Percentiles rank a stretch among this genome's conserved stretches.
phyloP scores from a whole-genome alignment of 2,329 filamentous ascomycete species.

The Cladophialophora yegresii region DNA sequence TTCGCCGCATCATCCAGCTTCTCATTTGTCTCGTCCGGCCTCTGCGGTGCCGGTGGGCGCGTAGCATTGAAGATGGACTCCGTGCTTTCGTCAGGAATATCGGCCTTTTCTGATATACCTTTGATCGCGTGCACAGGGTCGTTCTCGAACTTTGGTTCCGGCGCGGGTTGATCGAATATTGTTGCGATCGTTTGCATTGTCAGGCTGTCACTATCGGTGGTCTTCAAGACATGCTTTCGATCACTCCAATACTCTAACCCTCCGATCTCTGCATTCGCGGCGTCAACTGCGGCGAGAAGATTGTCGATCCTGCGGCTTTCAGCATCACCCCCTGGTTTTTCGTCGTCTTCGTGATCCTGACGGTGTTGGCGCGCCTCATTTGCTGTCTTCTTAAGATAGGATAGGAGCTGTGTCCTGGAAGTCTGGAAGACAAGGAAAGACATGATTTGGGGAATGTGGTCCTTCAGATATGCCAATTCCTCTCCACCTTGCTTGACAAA shows the following conservation, averaged over 20 bases:
- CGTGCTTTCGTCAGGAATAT: constrained; percentile 40
- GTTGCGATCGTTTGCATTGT: constrained; percentile 28
- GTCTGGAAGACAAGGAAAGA: constrained; percentile 83
- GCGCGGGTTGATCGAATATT: constrained; percentile 27
- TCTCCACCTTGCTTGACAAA: constrained; percentile 77
- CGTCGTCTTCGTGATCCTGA: constrained; percentile 47
- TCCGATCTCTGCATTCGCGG: constrained; percentile 77
- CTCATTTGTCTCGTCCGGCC: constrained; percentile 15
- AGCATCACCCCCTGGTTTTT: constrained; percentile 49
- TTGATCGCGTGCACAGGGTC: constrained; percentile 54
- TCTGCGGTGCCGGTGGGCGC: not conserved
- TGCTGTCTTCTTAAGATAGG: constrained; percentile 66
- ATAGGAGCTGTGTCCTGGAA: constrained; percentile 74
- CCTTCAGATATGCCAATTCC: constrained; percentile 73
- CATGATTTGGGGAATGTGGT: constrained; percentile 85
- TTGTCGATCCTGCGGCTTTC: constrained; percentile 61
- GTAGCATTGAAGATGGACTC: constrained; percentile 8
- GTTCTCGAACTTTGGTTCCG: constrained; percentile 24
- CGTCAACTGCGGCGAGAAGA: constrained; percentile 71
- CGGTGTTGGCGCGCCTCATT: constrained; percentile 57
- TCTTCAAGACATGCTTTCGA: constrained; percentile 43
- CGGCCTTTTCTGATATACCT: constrained; percentile 60
- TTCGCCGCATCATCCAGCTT: constrained; percentile 16
- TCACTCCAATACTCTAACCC: constrained; percentile 87
- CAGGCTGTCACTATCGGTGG: constrained; percentile 28